These are phyloP conservation scores for Colletotrichum musae DNA, from an alignment of 2,329 filamentous ascomycete genomes.

Conservation along the genomic window DNA sequence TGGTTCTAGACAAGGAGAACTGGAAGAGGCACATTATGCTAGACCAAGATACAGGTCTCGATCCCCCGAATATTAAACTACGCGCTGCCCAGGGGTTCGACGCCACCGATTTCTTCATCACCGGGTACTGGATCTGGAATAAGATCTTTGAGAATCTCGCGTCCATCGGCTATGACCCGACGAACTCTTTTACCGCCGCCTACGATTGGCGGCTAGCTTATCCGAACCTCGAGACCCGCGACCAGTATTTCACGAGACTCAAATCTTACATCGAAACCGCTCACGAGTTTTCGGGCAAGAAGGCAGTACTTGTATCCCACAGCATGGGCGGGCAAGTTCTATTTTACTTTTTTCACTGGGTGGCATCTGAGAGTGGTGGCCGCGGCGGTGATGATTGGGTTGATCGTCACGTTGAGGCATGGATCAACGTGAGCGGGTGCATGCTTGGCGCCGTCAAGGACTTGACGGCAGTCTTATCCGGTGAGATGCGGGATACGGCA, in stretches of 20 bases:
- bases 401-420: conserved; percentile 88
- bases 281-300: conserved; percentile 79
- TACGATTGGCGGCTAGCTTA: conserved; percentile 97
- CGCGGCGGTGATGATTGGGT: conserved; percentile 91
- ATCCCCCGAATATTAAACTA: conserved; percentile 91
- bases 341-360: conserved; percentile 84
- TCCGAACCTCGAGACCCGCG: conserved; percentile 87
- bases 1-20: conserved; percentile 91
- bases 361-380: conserved; percentile 83
- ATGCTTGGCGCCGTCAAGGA: conserved; percentile 97
- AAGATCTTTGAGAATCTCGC: conserved; percentile 98
- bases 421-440: conserved; percentile 98
- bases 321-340: conserved; percentile 98
- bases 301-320: conserved; percentile 90
- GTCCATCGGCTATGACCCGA: conserved; percentile 94
- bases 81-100: conserved; percentile 97
- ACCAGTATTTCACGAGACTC: conserved; percentile 93
- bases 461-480: conserved; percentile 89
- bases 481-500: conserved; percentile 98
- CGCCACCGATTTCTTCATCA: conserved; percentile 95
- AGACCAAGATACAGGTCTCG: conserved; percentile 90
- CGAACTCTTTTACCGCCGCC: conserved; percentile 77
- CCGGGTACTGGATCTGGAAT: conserved; percentile 98
- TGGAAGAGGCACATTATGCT: conserved; percentile 99
- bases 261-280: conserved; percentile 93